A percentile compares a stretch with the other conserved stretches of the same genome.
These are phyloP conservation scores for Pseudocercospora fijiensis DNA, from an alignment of 2,329 filamentous ascomycete species.

Conservation along the genomic window DNA sequence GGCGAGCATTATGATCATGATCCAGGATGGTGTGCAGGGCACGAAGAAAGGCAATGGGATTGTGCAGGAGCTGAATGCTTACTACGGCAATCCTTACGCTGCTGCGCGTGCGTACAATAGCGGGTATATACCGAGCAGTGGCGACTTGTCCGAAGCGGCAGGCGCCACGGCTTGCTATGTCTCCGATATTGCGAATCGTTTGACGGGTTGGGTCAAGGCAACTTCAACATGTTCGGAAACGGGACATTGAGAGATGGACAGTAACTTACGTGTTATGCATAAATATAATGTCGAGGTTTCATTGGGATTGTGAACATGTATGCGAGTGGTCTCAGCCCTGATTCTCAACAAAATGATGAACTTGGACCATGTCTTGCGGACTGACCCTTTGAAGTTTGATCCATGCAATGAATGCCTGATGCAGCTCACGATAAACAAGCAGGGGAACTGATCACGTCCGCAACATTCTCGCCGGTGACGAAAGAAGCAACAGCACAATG, in stretches of 20 bases:
- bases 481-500: background rate
- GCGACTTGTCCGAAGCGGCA: constrained; percentile 40
- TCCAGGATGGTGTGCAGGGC: constrained; percentile 47
- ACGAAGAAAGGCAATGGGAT: constrained; percentile 47
- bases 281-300: background rate
- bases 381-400: no score
- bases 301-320: no score
- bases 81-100: constrained; percentile 40
- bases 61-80: constrained; percentile 39
- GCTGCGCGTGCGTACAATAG: constrained; percentile 50
- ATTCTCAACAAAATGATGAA: no score
- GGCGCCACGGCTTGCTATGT: constrained; percentile 54
- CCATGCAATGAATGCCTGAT: background rate
- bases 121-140: constrained; percentile 7
- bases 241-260: background rate
- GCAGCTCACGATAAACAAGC: background rate
- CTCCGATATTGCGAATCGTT: constrained; percentile 52
- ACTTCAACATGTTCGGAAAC: background rate
- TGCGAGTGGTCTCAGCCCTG: no score
- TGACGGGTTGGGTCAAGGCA: constrained; percentile 43
- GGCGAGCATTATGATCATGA: constrained; percentile 39
- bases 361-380: no score
- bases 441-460: background rate
- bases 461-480: background rate
- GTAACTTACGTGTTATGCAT: background rate